Evolutionary conservation across 805 yeast species (phyloP).

Genomic region (Candida morakotiae): DNA sequence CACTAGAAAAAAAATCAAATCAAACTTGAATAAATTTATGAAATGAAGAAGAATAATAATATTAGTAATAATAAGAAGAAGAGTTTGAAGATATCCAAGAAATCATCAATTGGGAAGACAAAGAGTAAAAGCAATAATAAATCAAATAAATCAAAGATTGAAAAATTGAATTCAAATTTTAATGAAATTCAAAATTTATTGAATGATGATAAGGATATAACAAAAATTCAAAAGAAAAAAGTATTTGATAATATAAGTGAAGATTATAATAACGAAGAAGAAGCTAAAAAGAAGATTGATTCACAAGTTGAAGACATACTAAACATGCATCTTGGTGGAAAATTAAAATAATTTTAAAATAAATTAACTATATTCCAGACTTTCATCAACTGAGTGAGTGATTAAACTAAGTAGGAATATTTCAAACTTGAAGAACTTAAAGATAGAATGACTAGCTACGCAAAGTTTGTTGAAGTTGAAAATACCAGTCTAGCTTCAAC

Average conservation of each 20-base stretch:
- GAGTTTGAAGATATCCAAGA: slow-evolving; percentile 2
- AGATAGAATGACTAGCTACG: no score
- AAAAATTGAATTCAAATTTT: slow-evolving; percentile 30
- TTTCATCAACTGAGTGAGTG: no score
- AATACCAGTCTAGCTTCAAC: no score
- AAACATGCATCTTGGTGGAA: slow-evolving; percentile 1
- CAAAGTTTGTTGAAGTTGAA: no score
- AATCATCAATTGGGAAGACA: slow-evolving; percentile 7
- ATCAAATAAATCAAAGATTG: slow-evolving; percentile 28
- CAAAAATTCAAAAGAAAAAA: slow-evolving; percentile 14
- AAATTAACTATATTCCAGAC: no score
- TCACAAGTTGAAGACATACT: slow-evolving; percentile 2
- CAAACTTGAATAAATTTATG: background rate
- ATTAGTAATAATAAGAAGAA: background rate
- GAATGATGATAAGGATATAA: slow-evolving; percentile 3
- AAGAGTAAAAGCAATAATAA: slow-evolving; percentile 20
- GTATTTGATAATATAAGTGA: slow-evolving; percentile 35
- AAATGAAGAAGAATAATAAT: background rate
- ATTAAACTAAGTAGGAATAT: no score
- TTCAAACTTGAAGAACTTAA: no score
- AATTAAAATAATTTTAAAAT: background rate
- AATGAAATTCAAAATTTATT: slow-evolving; percentile 17
- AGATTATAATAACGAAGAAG: slow-evolving; percentile 38
- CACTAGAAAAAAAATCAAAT: slow-evolving; percentile 1
- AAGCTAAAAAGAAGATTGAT: slow-evolving; percentile 7